Percentiles rank a stretch among this genome's conserved stretches.
phyloP scores from a whole-genome alignment of 2,329 filamentous ascomycete genomes.

The Drechslerella dactyloides region DNA sequence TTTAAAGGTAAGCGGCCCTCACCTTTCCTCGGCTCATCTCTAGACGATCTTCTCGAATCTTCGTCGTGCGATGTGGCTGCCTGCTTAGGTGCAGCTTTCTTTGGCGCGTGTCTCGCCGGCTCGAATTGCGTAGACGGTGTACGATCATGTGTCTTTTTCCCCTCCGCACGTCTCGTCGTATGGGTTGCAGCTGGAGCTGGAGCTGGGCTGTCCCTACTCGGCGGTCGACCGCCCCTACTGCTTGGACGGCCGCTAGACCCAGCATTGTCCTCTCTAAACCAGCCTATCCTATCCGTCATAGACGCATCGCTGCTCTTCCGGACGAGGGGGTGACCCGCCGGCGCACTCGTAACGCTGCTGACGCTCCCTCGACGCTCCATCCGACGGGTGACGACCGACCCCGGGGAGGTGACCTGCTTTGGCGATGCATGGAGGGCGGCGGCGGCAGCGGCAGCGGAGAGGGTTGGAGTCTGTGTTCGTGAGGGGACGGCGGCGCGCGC shows the following conservation, averaged over 20 bases:
- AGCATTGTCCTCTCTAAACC: constrained; percentile 30
- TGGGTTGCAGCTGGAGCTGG: neutral
- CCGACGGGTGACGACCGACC: constrained; percentile 41
- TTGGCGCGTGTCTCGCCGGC: constrained; percentile 31
- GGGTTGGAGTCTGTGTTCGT: constrained; percentile 36
- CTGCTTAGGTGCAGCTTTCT: constrained; percentile 7
- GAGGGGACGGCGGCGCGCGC: constrained; percentile 37
- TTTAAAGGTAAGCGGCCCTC: neutral
- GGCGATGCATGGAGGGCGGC: constrained; percentile 49
- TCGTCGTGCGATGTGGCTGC: neutral
- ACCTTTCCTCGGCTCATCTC: constrained; percentile 8
- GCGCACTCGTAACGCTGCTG: constrained; percentile 34
- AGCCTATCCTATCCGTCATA: constrained; percentile 48
- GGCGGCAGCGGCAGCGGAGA: constrained; percentile 44
- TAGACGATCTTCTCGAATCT: neutral
- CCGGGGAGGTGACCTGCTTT: constrained; percentile 48
- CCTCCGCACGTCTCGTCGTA: neutral
- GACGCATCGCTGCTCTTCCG: constrained; percentile 38
- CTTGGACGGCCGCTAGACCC: constrained; percentile 9
- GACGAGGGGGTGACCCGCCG: constrained; percentile 3
- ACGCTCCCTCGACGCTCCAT: constrained; percentile 45
- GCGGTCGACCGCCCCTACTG: constrained; percentile 24
- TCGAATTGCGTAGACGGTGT: constrained; percentile 7
- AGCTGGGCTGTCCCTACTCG: constrained; percentile 29
- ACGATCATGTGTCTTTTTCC: constrained; percentile 4